phyloP scores from a whole-genome alignment of 768 basidiomycete species.

The Stropharia rugosoannulata region DNA sequence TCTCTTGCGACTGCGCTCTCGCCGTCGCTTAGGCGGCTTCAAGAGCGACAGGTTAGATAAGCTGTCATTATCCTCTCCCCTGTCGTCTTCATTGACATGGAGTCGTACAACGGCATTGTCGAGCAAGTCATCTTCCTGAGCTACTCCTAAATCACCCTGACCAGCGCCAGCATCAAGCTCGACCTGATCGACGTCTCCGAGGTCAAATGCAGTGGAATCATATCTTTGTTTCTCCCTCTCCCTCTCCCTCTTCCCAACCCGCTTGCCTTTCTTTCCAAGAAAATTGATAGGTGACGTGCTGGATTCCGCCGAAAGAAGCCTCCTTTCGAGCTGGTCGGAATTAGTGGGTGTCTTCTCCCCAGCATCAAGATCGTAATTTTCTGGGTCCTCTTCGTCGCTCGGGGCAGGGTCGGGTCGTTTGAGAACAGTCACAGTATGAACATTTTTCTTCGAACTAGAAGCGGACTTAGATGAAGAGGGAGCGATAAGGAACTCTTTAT shows the following conservation, averaged over 20 bases:
- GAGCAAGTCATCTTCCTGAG: slow-evolving; percentile 10
- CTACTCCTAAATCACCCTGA: neutral
- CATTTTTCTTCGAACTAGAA: neutral
- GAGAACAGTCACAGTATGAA: slow-evolving; percentile 7
- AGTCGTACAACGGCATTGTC: slow-evolving; percentile 13
- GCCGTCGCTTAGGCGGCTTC: slow-evolving; percentile 20
- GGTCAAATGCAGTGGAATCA: slow-evolving; percentile 6
- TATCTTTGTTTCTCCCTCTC: slow-evolving; percentile 22
- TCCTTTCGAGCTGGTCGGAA: neutral
- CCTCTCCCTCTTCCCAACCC: slow-evolving; percentile 23
- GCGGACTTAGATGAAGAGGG: slow-evolving; percentile 3
- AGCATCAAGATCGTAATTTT: slow-evolving; percentile 15
- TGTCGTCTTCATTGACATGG: slow-evolving; percentile 21
- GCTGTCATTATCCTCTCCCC: slow-evolving; percentile 21
- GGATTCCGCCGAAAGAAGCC: neutral
- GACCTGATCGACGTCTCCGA: neutral
- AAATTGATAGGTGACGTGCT: slow-evolving; percentile 11
- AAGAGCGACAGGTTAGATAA: slow-evolving; percentile 23
- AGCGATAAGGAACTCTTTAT: slow-evolving; percentile 24
- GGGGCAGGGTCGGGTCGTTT: slow-evolving; percentile 1
- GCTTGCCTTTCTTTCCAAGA: slow-evolving; percentile 22
- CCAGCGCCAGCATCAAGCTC: neutral
- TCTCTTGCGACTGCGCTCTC: slow-evolving; percentile 17
- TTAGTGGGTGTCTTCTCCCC: slow-evolving; percentile 19
- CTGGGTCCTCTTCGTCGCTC: neutral